Evolutionary conservation across 2,329 filamentous ascomycete species (phyloP), one percentile per base, ranked within the genome.

Genomic region (Beauveria medogensis): DNA sequence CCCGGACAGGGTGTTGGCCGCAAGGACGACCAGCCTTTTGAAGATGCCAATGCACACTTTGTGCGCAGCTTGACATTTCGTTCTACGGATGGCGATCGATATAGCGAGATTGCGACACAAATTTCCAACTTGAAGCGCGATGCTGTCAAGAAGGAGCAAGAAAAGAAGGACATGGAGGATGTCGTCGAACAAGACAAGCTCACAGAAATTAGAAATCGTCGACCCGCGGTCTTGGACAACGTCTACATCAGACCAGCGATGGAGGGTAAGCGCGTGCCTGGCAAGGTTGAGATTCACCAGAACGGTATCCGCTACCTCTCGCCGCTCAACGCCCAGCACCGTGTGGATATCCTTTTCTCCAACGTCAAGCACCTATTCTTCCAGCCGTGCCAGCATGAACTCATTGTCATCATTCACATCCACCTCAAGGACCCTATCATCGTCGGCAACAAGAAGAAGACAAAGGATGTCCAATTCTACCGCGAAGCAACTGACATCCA

Each of bases 111-210:
- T 66, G 89, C 92, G 14, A 89, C 89, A 63, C 90, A 96, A 70
- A 97, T 99, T 68, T 93, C 91, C 12, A 94, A 97, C 70, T 88
- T 99, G 80, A 96, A 97, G 79, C 96, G 94, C 72, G 91, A 93
- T 67, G 87, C 90, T 5, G 85, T 91, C 47, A 92, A 96, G 75
- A 90, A 91, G 68, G 94, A 99, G 74, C 92, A 97, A 69, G 93
- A 97, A 75, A 97, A 97, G 85, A 99, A 99, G 78, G 93, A 99
- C 68, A 89, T 99, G 89, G 94, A 99, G 72, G 94, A 99, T 74
- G 94, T 99, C 24, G 92, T 99, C 6, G 94, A 97, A 75, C 94
- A 99, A 74, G 94, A 99, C 73, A 99, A 99, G 78, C 85, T 99
- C 57, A 81, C 95, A 67, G 92, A 97, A 71, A 92, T 97, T 67